Percentiles rank a stretch among this genome's conserved stretches.
Evolutionary conservation across 805 yeast species (phyloP).

Genomic region (Zygotorulaspora danielsina): DNA sequence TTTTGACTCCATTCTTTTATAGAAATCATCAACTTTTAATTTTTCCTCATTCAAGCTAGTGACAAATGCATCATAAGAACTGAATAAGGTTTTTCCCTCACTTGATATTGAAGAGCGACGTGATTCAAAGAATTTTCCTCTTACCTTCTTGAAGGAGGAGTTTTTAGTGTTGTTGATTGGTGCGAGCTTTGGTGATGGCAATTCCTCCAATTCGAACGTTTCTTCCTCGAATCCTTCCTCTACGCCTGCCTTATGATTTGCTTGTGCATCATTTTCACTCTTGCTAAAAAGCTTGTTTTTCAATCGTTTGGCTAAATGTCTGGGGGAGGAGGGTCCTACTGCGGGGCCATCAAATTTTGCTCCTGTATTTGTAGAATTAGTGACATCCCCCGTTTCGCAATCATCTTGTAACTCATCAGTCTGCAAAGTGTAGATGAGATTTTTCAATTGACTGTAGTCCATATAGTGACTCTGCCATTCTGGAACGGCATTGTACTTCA

Average conservation of each 20-base stretch:
- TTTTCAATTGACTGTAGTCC: constrained; percentile 58
- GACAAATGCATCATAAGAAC: constrained; percentile 44
- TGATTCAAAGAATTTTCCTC: constrained; percentile 15
- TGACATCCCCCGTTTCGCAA: constrained; percentile 1
- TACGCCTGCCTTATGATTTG: background rate
- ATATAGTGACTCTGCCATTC: constrained; percentile 85
- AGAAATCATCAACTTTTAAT: constrained; percentile 50
- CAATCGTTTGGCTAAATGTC: constrained; percentile 14
- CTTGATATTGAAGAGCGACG: constrained; percentile 25
- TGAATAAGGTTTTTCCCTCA: constrained; percentile 28
- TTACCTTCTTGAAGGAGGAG: constrained; percentile 15
- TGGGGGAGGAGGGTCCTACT: constrained; percentile 8
- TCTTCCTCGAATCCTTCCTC: constrained; percentile 13
- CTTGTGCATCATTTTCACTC: constrained; percentile 1
- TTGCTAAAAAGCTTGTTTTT: constrained; percentile 16
- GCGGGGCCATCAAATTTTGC: background rate
- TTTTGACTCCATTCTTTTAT: constrained; percentile 43
- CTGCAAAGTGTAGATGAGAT: constrained; percentile 52
- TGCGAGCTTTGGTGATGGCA: constrained; percentile 10
- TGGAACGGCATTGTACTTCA: constrained; percentile 68
- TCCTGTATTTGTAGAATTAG: background rate
- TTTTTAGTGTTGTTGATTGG: constrained; percentile 12
- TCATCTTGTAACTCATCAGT: constrained; percentile 32
- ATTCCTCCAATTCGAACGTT: constrained; percentile 15
- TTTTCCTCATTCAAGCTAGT: constrained; percentile 46